Base-by-base conservation (phyloP, 495 filamentous ascomycete species). In the Aspergillus carlsbadensis region DNA sequence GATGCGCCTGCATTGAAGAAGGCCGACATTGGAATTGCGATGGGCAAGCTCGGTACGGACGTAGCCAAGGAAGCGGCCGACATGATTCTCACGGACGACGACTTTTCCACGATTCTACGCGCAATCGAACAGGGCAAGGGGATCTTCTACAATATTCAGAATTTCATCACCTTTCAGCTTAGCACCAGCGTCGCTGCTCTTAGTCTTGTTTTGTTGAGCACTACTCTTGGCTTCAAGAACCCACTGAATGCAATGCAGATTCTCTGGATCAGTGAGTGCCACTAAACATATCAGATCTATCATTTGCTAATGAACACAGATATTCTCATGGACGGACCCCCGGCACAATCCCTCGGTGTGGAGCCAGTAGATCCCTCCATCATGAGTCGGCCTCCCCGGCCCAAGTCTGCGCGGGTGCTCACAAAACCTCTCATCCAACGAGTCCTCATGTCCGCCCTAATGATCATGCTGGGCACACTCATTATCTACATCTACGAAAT, bases 141-240 rank as follows among this genome's bases (percentile, higher is more conserved):
- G 31, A 98, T 98, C 60, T 98, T 98, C 74, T 96, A 96, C 78
- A 98, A 98, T 72, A 97, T 98, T 58, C 94, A 98, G 69, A 98
- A 98, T 67, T 98, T 98, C 72, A 83, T 98, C 53, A 98, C 94
- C 0, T 98, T 98, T 73, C 94, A 98, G 74, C 86, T 98, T 40
- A 96, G 92, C 68, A 98, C 94, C 54, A 96, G 91, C 66, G 93
- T 95, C 34, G 95, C 94, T 60, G 92, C 95, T 26, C 78, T 98
- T 53, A 88, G 89, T 63, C 80, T 98, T 21, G 95, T 98, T 6
- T 80, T 98, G 50, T 66, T 98, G 61, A 95, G 91, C 72, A 97
- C 94, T 22, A 88, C 89, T 56, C 78, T 96, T 57, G 94, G 94
- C 14, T 91, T 95, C 75, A 89, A 88, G 68, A 96, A 92, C 60